phyloP scores from a whole-genome alignment of 2,329 filamentous ascomycete species.

The Fusarium verticillioides region DNA sequence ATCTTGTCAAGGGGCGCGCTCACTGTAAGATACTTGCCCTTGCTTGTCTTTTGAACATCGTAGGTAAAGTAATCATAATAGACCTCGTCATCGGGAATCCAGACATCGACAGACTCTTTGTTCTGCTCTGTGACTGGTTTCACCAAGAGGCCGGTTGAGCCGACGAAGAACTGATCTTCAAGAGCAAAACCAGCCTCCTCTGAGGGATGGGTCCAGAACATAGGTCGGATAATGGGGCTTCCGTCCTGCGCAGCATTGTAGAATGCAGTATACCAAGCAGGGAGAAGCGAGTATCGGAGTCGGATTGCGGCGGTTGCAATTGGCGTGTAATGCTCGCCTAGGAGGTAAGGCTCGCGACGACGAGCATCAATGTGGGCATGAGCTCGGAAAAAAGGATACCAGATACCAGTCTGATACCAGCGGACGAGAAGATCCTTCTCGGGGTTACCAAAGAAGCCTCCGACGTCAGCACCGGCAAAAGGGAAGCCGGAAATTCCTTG shows the following conservation, averaged over 20 bases:
- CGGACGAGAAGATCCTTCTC: conserved; percentile 89
- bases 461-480: conserved; percentile 94
- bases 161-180: conserved; percentile 94
- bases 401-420: conserved; percentile 97
- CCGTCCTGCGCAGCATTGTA: conserved; percentile 86
- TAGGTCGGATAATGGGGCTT: conserved; percentile 87
- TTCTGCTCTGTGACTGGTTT: conserved; percentile 89
- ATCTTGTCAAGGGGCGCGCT: conserved; percentile 85
- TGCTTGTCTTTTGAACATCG: conserved; percentile 74
- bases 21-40: conserved; percentile 76
- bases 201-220: conserved; percentile 90
- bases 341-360: conserved; percentile 90
- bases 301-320: conserved; percentile 91
- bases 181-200: conserved; percentile 89
- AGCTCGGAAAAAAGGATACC: conserved; percentile 97
- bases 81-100: conserved; percentile 86
- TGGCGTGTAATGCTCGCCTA: conserved; percentile 82
- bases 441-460: conserved; percentile 97
- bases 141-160: conserved; percentile 86
- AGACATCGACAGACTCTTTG: conserved; percentile 78
- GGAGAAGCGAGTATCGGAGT: conserved; percentile 88
- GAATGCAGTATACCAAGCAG: conserved; percentile 97
- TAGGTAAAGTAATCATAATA: conserved; percentile 98
- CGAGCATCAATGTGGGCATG: conserved; percentile 98
- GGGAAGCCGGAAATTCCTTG: conserved; percentile 94